Evolutionary conservation across 495 filamentous ascomycete species (phyloP).

Genomic region (Chaetomium fimeti): DNA sequence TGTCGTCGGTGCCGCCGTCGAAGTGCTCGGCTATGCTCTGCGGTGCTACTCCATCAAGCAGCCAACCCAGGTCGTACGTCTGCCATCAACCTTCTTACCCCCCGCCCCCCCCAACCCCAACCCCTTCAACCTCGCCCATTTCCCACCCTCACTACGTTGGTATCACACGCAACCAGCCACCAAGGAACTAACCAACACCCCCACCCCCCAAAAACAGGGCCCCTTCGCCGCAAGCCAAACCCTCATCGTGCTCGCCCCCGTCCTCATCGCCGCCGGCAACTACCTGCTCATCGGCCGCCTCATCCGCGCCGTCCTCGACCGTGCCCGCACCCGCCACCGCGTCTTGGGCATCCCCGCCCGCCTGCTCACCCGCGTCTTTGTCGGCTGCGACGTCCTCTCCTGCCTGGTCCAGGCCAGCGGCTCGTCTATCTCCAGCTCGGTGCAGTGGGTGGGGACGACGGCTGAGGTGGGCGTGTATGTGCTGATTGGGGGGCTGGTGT

Average conservation of each 20-base stretch:
- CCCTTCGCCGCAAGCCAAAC: slow-evolving; percentile 57
- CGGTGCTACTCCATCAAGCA: slow-evolving; percentile 38
- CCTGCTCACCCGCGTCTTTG: slow-evolving; percentile 50
- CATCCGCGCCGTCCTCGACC: slow-evolving; percentile 40
- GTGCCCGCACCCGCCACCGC: slow-evolving; percentile 7
- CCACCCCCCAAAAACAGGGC: slow-evolving; percentile 36
- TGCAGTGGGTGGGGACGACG: slow-evolving; percentile 32
- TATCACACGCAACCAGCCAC: neutral
- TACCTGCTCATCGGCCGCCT: slow-evolving; percentile 56
- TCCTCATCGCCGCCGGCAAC: slow-evolving; percentile 44
- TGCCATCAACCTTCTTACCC: too few relatives aligned
- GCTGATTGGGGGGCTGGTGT: slow-evolving; percentile 45
- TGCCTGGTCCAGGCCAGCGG: slow-evolving; percentile 42
- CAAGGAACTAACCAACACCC: too few relatives aligned
- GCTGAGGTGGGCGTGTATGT: slow-evolving; percentile 43
- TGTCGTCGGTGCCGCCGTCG: slow-evolving; percentile 39
- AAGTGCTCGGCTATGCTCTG: slow-evolving; percentile 46
- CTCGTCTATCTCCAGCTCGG: slow-evolving; percentile 25
- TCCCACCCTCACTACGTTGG: neutral
- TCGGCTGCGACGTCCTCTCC: slow-evolving; percentile 40
- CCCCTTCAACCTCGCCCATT: slow-evolving; percentile 1
- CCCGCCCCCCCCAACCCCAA: slow-evolving; percentile 28
- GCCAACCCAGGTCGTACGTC: slow-evolving; percentile 25
- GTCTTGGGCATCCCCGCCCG: slow-evolving; percentile 26
- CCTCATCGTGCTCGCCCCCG: slow-evolving; percentile 51